These are phyloP conservation scores for Tylopilus rubrobrunneus DNA, from an alignment of 768 basidiomycete species.

Conservation along the genomic window DNA sequence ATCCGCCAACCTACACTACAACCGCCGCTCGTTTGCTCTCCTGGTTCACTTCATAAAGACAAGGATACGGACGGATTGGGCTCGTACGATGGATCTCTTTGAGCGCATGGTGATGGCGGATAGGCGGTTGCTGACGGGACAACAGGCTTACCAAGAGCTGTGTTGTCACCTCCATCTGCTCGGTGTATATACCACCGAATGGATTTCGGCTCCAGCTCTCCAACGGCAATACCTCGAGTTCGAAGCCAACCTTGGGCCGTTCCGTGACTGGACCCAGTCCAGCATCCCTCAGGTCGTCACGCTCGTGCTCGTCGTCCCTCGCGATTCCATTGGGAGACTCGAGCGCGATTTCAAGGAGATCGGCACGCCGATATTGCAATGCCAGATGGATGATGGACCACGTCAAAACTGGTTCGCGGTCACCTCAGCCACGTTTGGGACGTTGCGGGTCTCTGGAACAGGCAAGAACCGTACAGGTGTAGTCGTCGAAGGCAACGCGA, in stretches of 20 bases:
- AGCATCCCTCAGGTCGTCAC: slow-evolving; percentile 30
- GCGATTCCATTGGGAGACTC: slow-evolving; percentile 15
- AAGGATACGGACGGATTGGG: slow-evolving; percentile 41
- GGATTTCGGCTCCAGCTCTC: neutral
- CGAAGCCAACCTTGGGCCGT: neutral
- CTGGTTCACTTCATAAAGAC: slow-evolving; percentile 41
- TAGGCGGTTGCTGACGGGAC: slow-evolving; percentile 15
- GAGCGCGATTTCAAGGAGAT: slow-evolving; percentile 1
- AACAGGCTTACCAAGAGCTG: slow-evolving; percentile 42
- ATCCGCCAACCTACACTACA: slow-evolving; percentile 38
- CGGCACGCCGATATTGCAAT: slow-evolving; percentile 18
- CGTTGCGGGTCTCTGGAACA: slow-evolving; percentile 12
- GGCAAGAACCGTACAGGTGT: slow-evolving; percentile 15
- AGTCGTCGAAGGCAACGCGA: slow-evolving; percentile 3
- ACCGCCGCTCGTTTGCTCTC: slow-evolving; percentile 43
- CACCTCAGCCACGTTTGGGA: slow-evolving; percentile 21
- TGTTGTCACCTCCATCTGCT: slow-evolving; percentile 40
- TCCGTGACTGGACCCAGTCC: slow-evolving; percentile 24
- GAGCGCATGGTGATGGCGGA: slow-evolving; percentile 11
- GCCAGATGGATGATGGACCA: slow-evolving; percentile 12
- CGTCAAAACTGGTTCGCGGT: slow-evolving; percentile 15
- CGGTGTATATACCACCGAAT: slow-evolving; percentile 31
- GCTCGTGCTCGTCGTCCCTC: slow-evolving; percentile 32
- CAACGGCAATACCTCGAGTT: neutral
- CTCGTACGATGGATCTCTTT: slow-evolving; percentile 34